These are phyloP conservation scores for Cadophora sp. DNA, from an alignment of 2,329 filamentous ascomycete genomes.

Conservation along the genomic window DNA sequence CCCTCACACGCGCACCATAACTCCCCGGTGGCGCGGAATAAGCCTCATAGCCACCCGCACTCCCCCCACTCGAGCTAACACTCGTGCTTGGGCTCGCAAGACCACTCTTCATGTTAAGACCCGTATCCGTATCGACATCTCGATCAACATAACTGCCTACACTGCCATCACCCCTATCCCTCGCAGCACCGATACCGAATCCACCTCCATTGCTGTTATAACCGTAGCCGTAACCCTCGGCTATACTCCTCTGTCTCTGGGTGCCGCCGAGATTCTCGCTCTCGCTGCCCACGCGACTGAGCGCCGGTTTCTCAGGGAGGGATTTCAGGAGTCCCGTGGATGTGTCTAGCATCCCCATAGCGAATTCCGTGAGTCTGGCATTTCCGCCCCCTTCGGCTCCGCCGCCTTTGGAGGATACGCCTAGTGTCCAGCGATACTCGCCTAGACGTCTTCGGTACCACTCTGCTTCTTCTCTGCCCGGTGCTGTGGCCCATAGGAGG, in stretches of 20 bases:
- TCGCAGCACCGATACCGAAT: conserved; percentile 38
- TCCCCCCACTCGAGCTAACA: conserved; percentile 40
- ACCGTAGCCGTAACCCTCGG: conserved; percentile 36
- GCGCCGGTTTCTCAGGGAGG: conserved; percentile 72
- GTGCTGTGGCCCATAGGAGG: conserved; percentile 86
- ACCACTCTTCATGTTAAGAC: conserved; percentile 38
- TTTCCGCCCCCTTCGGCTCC: conserved; percentile 53
- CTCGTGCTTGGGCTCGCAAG: conserved; percentile 46
- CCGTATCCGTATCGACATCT: conserved; percentile 31
- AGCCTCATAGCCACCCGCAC: conserved; percentile 21
- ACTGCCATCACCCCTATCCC: conserved; percentile 33
- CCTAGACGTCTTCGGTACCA: conserved; percentile 87
- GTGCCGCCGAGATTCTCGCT: conserved; percentile 35
- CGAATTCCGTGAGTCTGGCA: conserved; percentile 68
- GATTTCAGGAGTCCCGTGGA: conserved; percentile 72
- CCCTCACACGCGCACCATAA: not conserved
- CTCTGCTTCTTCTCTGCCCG: conserved; percentile 85
- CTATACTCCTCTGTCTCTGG: conserved; percentile 34
- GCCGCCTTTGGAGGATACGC: conserved; percentile 74
- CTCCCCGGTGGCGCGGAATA: conserved; percentile 6
- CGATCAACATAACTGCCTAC: conserved; percentile 35
- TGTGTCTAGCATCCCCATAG: conserved; percentile 80
- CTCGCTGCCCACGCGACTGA: conserved; percentile 58
- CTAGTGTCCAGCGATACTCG: conserved; percentile 94
- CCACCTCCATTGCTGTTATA: conserved; percentile 35